Base-by-base conservation (phyloP, 78 protist genomes). In the Dictyostelium firmibasis region DNA sequence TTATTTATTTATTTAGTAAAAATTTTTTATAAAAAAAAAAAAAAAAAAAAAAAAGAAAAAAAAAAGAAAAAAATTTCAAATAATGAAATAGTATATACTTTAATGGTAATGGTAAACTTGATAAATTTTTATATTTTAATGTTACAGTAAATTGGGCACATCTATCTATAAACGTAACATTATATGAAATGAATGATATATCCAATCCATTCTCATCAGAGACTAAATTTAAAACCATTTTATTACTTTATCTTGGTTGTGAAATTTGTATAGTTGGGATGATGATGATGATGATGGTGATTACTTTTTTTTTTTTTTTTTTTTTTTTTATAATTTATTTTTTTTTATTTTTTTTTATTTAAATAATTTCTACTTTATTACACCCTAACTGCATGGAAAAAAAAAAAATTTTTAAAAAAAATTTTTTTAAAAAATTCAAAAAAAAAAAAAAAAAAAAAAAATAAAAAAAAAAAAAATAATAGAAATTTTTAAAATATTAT, bases 141-240 rank as follows among this genome's bases (percentile, higher is more conserved):
- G 50, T 89, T 11, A 81, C 76, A 43, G 57, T 77, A 74, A 43
- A 89, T 69, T 47, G 70, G 23, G 76, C 94, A 89, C 94, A 89
- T 69, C 88, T 36, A 81, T 89, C 94, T 9, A 89, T 14, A 43
- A 89, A 33, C 1, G 86, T 41, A 13, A 89, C 41, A 41, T 41
- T 23, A 69, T 89, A 89, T n/a, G 81, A 69, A 18, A 89, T 69
- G 43, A 57, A 36, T 43, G 85, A 33, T 25, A 81, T 81, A 72
- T 89, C 94, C 69, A 89, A 64, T 29, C 93, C 93, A 88, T 69
- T 78, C 29, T 88, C 86, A 78, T 79, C 69, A 20, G 83, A 77
- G 23, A 41, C 60, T 41, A 41, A 77, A 43, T 41, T 35, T 41
- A 77, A 33, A 77, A 77, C 83, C 83, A 77, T 77, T 25, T 13